Percentiles rank a stretch among this genome's conserved stretches.
These are phyloP conservation scores for Chamaenerion angustifolium DNA, from an alignment of 345 rosid genomes.

Conservation along the genomic window DNA sequence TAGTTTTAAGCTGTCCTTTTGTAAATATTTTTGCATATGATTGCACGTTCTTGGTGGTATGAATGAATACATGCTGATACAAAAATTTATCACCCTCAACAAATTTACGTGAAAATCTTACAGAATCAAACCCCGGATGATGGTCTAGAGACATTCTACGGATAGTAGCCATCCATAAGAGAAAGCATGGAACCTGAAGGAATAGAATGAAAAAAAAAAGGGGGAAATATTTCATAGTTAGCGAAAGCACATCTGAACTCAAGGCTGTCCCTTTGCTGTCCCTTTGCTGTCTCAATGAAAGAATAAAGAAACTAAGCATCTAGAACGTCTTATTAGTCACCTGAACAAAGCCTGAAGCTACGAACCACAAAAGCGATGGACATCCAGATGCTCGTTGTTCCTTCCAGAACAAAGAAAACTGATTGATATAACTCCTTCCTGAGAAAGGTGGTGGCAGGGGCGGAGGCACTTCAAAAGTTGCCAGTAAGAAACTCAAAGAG, in stretches of 20 bases:
- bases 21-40: too few species aligned
- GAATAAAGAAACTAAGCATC: too few species aligned
- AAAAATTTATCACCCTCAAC: too few species aligned
- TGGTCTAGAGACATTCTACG: constrained; percentile 68
- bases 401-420: constrained; percentile 29
- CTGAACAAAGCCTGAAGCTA: constrained; percentile 55
- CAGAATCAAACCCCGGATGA: constrained; percentile 83
- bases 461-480: constrained; percentile 58
- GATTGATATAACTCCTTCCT: constrained; percentile 57
- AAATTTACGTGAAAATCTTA: constrained; percentile 19
- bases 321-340: constrained; percentile 18
- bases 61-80: too few species aligned
- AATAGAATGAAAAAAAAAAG: constrained; percentile 1
- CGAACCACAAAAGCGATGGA: constrained; percentile 65
- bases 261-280: too few species aligned
- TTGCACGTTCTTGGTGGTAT: too few species aligned
- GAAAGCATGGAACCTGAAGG: constrained; percentile 63
- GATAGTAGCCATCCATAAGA: constrained; percentile 67
- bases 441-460: constrained; percentile 72
- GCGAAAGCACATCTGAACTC: too few species aligned
- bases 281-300: too few species aligned
- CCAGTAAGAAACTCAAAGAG: constrained; percentile 10
- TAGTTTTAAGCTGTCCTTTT: too few species aligned
- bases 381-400: constrained; percentile 54
- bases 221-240: too few species aligned